phyloP scores from a whole-genome alignment of 257 asterid genomes.

The Fraxinus anomala region DNA sequence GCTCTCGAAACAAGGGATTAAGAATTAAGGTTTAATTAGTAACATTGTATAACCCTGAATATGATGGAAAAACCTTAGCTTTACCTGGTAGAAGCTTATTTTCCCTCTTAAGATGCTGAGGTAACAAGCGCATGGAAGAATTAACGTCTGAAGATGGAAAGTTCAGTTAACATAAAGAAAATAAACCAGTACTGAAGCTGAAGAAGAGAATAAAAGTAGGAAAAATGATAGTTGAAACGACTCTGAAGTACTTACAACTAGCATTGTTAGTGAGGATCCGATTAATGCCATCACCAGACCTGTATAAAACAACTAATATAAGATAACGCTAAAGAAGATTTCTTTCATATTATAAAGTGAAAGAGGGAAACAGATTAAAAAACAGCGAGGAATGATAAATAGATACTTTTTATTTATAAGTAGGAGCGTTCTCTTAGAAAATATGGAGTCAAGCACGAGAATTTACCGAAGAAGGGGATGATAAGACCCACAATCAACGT shows the following conservation, averaged over 20 bases:
- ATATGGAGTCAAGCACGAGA: not conserved
- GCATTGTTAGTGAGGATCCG: constrained; percentile 90
- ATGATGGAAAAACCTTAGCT: constrained; percentile 2
- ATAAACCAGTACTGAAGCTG: not conserved
- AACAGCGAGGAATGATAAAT: not conserved
- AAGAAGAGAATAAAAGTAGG: not conserved
- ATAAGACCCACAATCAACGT: constrained; percentile 72
- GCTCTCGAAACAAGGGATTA: not conserved
- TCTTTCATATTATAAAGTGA: not conserved
- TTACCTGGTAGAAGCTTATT: constrained; percentile 62
- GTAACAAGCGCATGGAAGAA: constrained; percentile 93
- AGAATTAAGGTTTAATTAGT: not conserved
- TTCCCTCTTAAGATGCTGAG: constrained; percentile 76
- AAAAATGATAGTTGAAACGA: not conserved
- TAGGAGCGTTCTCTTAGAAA: not conserved
- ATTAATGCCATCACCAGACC: constrained; percentile 88
- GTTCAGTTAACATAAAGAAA: not conserved
- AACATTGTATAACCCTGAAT: not conserved
- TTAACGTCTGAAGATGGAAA: constrained; percentile 58
- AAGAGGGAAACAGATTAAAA: not conserved
- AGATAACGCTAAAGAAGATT: not conserved
- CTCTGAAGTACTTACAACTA: constrained; percentile 57
- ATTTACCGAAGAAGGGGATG: constrained; percentile 83
- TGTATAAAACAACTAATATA: constrained; percentile 21
- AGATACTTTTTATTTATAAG: not conserved